These are phyloP conservation scores for Collybia sordida DNA, from an alignment of 768 basidiomycete species.

Conservation along the genomic window DNA sequence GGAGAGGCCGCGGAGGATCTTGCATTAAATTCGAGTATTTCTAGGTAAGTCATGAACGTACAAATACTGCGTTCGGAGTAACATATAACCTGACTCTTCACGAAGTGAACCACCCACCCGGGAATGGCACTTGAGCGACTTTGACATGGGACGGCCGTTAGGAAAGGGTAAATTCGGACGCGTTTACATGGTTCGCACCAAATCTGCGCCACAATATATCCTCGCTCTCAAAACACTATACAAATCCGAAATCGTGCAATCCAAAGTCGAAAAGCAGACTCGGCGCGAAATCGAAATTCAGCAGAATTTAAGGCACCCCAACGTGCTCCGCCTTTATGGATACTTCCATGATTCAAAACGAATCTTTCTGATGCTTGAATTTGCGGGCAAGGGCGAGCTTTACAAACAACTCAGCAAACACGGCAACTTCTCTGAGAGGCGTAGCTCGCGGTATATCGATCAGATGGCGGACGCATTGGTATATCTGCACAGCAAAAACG, in stretches of 20 bases:
- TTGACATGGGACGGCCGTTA: conserved; percentile 93
- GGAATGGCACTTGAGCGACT: conserved; percentile 82
- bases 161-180: conserved; percentile 99
- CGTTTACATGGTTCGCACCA: conserved; percentile 98
- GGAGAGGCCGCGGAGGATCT: conserved; percentile 81
- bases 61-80: neutral
- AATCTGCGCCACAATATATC: conserved; percentile 84
- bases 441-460: conserved; percentile 88
- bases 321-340: conserved; percentile 91
- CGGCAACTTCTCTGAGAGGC: conserved; percentile 84
- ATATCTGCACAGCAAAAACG: conserved; percentile 93
- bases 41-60: conserved; percentile 45
- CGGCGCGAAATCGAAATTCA: conserved; percentile 98
- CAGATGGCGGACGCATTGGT: conserved; percentile 97
- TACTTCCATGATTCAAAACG: conserved; percentile 99
- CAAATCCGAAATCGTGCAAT: conserved; percentile 92
- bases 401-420: conserved; percentile 92
- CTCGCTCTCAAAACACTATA: conserved; percentile 96
- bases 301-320: conserved; percentile 92
- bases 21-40: conserved; percentile 81
- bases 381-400: conserved; percentile 94
- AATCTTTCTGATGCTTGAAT: conserved; percentile 98
- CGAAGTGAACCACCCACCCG: conserved; percentile 67
- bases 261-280: conserved; percentile 94
- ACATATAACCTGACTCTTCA: neutral